Percentiles rank a stretch among this genome's conserved stretches.
phyloP scores from a whole-genome alignment of 164 flowering plant species.

The Sedum album region DNA sequence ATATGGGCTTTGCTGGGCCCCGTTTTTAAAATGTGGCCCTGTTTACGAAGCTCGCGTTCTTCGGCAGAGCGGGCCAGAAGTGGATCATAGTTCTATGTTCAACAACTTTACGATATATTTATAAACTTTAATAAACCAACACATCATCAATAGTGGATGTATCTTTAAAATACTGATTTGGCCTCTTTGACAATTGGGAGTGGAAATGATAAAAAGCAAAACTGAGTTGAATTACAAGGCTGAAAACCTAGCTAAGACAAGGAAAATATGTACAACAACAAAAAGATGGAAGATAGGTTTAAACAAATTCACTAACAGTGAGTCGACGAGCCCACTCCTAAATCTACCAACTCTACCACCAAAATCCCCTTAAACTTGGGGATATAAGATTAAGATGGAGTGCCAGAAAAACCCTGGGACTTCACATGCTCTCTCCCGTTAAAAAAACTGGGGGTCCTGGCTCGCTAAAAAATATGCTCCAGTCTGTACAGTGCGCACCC shows the following conservation, averaged over 20 bases:
- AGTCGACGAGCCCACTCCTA: neutral
- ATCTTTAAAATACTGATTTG: no score
- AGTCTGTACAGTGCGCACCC: conserved; percentile 8
- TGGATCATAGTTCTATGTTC: no score
- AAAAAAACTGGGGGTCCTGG: conserved; percentile 2
- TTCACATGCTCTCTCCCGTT: no score
- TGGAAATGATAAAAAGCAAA: neutral
- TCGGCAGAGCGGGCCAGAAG: no score
- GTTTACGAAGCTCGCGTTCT: no score
- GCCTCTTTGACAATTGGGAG: no score
- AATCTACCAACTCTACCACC: neutral
- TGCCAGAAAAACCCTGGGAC: neutral
- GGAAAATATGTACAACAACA: neutral
- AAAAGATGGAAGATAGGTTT: neutral
- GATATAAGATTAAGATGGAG: neutral
- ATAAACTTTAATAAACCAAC: no score
- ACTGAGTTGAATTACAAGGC: neutral
- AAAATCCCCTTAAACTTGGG: neutral
- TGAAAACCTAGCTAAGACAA: neutral
- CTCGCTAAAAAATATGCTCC: conserved; percentile 2
- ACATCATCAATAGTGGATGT: no score
- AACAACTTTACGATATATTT: no score
- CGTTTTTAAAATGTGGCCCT: neutral
- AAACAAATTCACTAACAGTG: neutral
- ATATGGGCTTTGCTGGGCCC: neutral